Evolutionary conservation across 2,329 filamentous ascomycete species (phyloP).

Genomic region (Neonectria magnoliae): DNA sequence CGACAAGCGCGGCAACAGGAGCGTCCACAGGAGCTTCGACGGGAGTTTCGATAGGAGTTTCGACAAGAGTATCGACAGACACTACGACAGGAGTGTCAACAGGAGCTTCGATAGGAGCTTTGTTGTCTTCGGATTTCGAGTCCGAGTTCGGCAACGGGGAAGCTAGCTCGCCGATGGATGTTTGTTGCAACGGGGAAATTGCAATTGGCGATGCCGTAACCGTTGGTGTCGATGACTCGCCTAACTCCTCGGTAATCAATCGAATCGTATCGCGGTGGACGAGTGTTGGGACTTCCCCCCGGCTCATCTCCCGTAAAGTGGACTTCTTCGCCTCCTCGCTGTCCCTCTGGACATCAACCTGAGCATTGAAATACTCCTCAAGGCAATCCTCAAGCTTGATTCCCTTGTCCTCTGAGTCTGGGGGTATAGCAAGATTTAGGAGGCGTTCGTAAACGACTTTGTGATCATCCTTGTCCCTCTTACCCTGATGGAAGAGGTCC

Average conservation of each 20-base stretch:
- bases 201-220: slow-evolving; percentile 47
- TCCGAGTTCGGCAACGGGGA: slow-evolving; percentile 8
- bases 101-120: neutral
- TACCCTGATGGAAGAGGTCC: slow-evolving; percentile 92
- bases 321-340: slow-evolving; percentile 64
- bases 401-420: slow-evolving; percentile 73
- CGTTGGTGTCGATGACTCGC: slow-evolving; percentile 45
- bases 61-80: slow-evolving; percentile 4
- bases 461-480: slow-evolving; percentile 87
- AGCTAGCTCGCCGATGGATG: slow-evolving; percentile 29
- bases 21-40: neutral
- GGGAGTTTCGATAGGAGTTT: neutral
- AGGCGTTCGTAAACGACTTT: slow-evolving; percentile 93
- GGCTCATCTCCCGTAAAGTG: slow-evolving; percentile 40
- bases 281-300: slow-evolving; percentile 38
- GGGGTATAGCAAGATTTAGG: slow-evolving; percentile 89
- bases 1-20: neutral
- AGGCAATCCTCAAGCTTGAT: slow-evolving; percentile 91
- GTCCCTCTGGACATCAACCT: slow-evolving; percentile 87
- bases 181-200: slow-evolving; percentile 38
- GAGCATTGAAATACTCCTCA: slow-evolving; percentile 94
- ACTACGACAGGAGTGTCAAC: neutral
- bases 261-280: slow-evolving; percentile 48
- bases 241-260: slow-evolving; percentile 47
- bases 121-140: slow-evolving; percentile 17